Base-by-base conservation (phyloP, 176 grass and related monocot species). In the Phyllostachys edulis region DNA sequence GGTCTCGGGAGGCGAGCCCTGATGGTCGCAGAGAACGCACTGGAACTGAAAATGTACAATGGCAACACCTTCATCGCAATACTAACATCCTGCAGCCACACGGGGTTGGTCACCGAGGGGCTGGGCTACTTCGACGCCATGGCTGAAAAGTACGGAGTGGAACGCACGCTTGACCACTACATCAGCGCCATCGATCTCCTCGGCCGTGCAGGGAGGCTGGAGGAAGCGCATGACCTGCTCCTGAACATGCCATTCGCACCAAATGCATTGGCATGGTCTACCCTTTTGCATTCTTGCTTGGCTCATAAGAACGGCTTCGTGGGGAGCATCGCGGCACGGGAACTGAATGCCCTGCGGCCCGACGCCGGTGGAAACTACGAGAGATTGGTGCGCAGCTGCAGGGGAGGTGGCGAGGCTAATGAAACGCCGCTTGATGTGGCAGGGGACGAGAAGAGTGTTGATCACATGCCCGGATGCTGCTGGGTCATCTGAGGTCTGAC, bases 231-330 rank as follows among this genome's bases (percentile, higher is more conserved):
- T 52, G 23, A 12, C 60, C 73, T 94, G 47, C 78, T 92, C 50
- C 38, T 17, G 63, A 82, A 46, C 23, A 90, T 80, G 87, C 74
- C 69, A 1, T 83, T 91, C 75, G 4, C 62, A 0, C 55, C 85
- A 36, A 83, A 82, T 18, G 76, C 64, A 1, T 13, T 83, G 27
- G 85, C 87, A 9, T 94, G 89, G 92, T 44, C 55, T n/a, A 83
- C 87, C 29, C 87, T 94, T 71, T 29, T 94, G 74, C 90, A 90
- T 67, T 80, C 87, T 44, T 92, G 89, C 49, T 51, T 91, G 56
- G 83, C 77, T 15, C 89, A 80, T 52, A 81, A 84, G 45, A 67
- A 85, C 46, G 24, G 50, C 8, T 7, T 23, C 4, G 4, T 83
- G 7, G 87, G 82, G n/a, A 86, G 74, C 88, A 55, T 87, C 3